Conservation (phyloP, 768 basidiomycete genomes). For the Termitomyces sp. region DNA sequence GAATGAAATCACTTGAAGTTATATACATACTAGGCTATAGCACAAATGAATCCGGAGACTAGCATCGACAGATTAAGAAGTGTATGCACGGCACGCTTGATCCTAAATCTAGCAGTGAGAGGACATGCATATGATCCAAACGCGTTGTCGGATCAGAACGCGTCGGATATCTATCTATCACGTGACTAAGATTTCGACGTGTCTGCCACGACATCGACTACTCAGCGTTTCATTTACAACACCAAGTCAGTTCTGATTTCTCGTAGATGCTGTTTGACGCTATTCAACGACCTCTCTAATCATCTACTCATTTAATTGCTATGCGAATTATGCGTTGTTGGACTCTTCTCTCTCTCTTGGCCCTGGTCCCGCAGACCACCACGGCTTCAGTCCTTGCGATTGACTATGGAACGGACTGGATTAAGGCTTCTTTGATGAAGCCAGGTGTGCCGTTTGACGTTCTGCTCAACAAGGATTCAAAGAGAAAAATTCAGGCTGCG, state of each 20-base stretch:
- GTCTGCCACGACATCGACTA: conserved; percentile 30
- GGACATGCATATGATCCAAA: too few relatives aligned
- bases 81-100: too few relatives aligned
- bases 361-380: conserved; percentile 38
- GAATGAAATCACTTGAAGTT: too few relatives aligned
- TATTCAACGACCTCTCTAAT: conserved; percentile 19
- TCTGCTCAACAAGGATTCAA: conserved; percentile 93
- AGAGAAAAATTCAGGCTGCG: conserved; percentile 87
- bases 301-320: conserved; percentile 19
- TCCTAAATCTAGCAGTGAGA: too few relatives aligned
- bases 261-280: conserved; percentile 26
- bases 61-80: too few relatives aligned
- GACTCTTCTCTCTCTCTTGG: conserved; percentile 34
- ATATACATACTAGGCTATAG: too few relatives aligned
- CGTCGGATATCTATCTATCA: conserved; percentile 4
- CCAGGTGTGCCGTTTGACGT: conserved; percentile 95
- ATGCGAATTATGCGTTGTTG: conserved; percentile 39
- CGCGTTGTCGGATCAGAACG: background rate
- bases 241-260: background rate
- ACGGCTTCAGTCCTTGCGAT: conserved; percentile 86
- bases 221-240: conserved; percentile 3
- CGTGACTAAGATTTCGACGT: conserved; percentile 26
- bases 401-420: conserved; percentile 98
- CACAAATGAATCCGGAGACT: too few relatives aligned
- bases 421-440: conserved; percentile 94